phyloP scores from a whole-genome alignment of 257 asterid genomes.

The Solanum habrochaites region DNA sequence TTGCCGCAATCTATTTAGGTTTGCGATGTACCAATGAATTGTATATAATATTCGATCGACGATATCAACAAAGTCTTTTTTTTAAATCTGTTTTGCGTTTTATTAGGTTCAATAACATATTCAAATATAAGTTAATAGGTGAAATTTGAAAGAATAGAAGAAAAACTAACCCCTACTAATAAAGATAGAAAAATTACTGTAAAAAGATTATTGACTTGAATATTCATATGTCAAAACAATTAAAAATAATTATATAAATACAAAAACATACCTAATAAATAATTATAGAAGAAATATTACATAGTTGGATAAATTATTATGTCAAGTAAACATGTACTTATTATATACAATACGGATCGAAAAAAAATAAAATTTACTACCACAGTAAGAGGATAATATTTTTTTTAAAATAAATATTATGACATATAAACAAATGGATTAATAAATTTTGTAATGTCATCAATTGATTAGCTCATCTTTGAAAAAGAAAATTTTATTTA shows the following conservation, averaged over 20 bases:
- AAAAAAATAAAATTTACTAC: background rate
- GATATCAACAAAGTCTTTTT: background rate
- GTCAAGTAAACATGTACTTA: background rate
- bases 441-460: background rate
- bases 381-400: background rate
- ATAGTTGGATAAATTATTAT: background rate
- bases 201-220: background rate
- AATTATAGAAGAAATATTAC: background rate
- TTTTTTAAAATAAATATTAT: background rate
- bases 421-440: background rate
- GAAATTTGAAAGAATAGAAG: too few relatives aligned
- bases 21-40: background rate
- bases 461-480: background rate
- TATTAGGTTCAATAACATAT: background rate
- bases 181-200: background rate
- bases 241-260: background rate
- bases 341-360: background rate
- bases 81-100: background rate
- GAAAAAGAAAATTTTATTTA: background rate
- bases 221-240: background rate
- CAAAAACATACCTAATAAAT: background rate
- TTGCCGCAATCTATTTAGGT: background rate
- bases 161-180: fast-evolving
- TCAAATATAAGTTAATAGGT: background rate
- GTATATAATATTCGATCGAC: background rate